phyloP scores from a whole-genome alignment of 2,329 filamentous ascomycete genomes.

The Claviceps purpurea region DNA sequence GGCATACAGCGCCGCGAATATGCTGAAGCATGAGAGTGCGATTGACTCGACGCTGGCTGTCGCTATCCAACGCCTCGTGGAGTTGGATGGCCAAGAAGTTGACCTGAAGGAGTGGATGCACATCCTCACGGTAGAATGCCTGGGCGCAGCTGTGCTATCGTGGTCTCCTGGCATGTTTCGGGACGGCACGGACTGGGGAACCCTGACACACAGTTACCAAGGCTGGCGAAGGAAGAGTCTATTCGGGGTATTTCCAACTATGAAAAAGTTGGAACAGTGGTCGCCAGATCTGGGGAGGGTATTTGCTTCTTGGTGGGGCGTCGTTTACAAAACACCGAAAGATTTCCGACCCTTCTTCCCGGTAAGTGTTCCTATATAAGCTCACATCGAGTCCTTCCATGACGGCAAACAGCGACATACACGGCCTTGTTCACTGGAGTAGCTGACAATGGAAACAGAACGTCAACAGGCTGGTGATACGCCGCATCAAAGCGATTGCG shows the following conservation, averaged over 20 bases:
- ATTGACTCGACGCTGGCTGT: constrained; percentile 27
- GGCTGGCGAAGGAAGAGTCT: constrained; percentile 40
- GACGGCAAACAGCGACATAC: too few species aligned
- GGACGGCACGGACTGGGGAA: constrained; percentile 29
- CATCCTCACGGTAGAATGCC: constrained; percentile 38
- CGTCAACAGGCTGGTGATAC: constrained; percentile 19
- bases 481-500: constrained; percentile 19
- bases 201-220: constrained; percentile 34
- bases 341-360: constrained; percentile 36
- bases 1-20: constrained; percentile 28
- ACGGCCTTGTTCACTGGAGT: too few species aligned
- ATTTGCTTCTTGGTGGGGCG: constrained; percentile 30
- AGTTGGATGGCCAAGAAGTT: constrained; percentile 24
- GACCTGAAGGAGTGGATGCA: constrained; percentile 44
- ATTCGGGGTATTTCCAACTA: constrained; percentile 34
- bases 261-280: constrained; percentile 26
- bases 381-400: too few species aligned
- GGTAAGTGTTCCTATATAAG: constrained; percentile 18
- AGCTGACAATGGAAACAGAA: constrained; percentile 14
- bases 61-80: constrained; percentile 22
- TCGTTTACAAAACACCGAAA: constrained; percentile 30
- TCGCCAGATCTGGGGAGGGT: constrained; percentile 22
- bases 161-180: constrained; percentile 38
- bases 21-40: constrained; percentile 26
- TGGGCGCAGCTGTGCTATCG: constrained; percentile 34